Conservation (phyloP, 139 green algal species). For the Chlamydomonas sphaeroides region DNA sequence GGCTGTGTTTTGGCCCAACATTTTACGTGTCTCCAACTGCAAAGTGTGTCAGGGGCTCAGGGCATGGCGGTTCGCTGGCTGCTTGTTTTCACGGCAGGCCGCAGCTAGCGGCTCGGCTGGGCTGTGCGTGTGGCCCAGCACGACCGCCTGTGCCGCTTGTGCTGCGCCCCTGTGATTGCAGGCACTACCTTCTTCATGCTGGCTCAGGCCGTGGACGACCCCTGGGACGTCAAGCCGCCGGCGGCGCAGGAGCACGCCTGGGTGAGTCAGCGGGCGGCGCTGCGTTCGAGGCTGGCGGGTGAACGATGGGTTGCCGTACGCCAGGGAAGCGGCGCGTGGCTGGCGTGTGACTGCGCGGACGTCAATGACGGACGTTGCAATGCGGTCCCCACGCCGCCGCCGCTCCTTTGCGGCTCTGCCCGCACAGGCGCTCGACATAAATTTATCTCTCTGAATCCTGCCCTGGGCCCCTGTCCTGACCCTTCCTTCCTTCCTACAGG, state of each 20-base stretch:
- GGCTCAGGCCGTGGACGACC: conserved; percentile 54
- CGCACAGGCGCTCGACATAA: not conserved
- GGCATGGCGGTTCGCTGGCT: too few species aligned
- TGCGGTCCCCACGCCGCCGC: not conserved
- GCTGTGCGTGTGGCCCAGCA: not conserved
- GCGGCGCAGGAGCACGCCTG: conserved; percentile 34
- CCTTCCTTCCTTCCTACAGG: not conserved
- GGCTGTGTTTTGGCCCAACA: too few species aligned
- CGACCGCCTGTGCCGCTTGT: not conserved
- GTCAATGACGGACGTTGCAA: not conserved
- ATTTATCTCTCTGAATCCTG: not conserved
- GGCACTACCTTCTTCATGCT: conserved; percentile 53
- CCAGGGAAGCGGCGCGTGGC: too few species aligned
- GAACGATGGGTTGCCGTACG: not conserved
- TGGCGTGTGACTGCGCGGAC: not conserved
- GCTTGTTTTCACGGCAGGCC: too few species aligned
- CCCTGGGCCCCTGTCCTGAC: not conserved
- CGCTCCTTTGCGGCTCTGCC: too few species aligned
- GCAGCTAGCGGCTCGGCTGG: not conserved
- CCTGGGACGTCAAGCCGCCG: conserved; percentile 30
- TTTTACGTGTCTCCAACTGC: too few species aligned
- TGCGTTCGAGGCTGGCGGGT: not conserved
- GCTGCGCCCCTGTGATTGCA: not conserved
- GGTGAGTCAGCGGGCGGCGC: conserved; percentile 2
- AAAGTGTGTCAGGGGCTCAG: too few species aligned